Base-by-base conservation (phyloP, 331 rosid genomes). In the Pyracantha coccinea region DNA sequence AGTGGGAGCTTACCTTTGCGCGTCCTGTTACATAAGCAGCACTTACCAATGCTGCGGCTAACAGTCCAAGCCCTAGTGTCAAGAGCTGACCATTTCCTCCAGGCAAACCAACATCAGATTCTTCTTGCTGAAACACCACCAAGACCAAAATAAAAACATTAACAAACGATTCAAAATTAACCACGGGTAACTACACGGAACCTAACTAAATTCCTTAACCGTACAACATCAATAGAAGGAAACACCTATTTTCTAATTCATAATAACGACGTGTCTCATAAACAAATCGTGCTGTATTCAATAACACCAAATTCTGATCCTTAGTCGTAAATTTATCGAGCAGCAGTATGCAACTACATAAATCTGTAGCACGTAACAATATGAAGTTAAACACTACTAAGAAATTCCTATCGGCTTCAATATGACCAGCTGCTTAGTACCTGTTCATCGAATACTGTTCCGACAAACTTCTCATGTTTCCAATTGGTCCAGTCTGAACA, bases 21-120 rank as follows among this genome's bases (percentile, higher is more conserved):
- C 92, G 91, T 61, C 88, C 81, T 5, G 99, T 92, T 44, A 92
- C 96, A 79, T 92, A 94, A 44, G 93, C 81, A 75, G 96, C 99
- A 77, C n/a, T n/a, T n/a, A 97, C 96, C 61, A 92, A 63, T 38
- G 92, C 97, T 23, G 99, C 92, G 75, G 72, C 88, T 73, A 94
- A 75, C 58, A 94, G 87, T 73, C 99, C 97, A 16, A 92, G 80
- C 71, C 96, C 99, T 73, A 94, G 84, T 0, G 99, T 94, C 76
- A 87, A 72, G 12, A 94, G 79, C 83, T 92, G 96, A 83, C 83
- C 84, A 76, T 90, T 92, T 84, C 96, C 99, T 66, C 97, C 96
- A 1, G 79, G 63, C 58, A 80, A 58, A 71, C 85, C 83, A 78
- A 82, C 73, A 23, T 86, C 93, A 64, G 99, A 80, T 80, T 93